phyloP scores from a whole-genome alignment of 78 protist species.

The slime mould (Dictyostelium discoideum) region dicty_2.7 NC_007090.3:4416501-4417000 shows the following conservation, averaged over 20 bases:
- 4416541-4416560: neutral
- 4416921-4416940: conserved; percentile 79
- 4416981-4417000: conserved; percentile 27
- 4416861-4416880: conserved; percentile 78
- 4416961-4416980: conserved; percentile 56
- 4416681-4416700: conserved; percentile 16
- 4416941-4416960: conserved; percentile 68
- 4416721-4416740: neutral
- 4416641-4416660: neutral
- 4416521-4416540: conserved; percentile 75
- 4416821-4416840: conserved; percentile 54
- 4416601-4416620: neutral
- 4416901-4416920: conserved; percentile 64
- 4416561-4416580: conserved; percentile 17
- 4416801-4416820: conserved; percentile 72
- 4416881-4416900: conserved; percentile 89
- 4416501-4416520: conserved; percentile 33
- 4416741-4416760: conserved; percentile 42
- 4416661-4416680: neutral
- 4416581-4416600: neutral
- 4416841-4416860: conserved; percentile 27
- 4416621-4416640: conserved; percentile 2
- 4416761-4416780: conserved; percentile 37
- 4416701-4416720: conserved; percentile 18
- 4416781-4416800: conserved; percentile 23